A percentile compares a stretch with the other conserved stretches of the same genome.
Conservation (phyloP, 2,329 filamentous ascomycete genomes). For the Aureobasidium leucospermi region DNA sequence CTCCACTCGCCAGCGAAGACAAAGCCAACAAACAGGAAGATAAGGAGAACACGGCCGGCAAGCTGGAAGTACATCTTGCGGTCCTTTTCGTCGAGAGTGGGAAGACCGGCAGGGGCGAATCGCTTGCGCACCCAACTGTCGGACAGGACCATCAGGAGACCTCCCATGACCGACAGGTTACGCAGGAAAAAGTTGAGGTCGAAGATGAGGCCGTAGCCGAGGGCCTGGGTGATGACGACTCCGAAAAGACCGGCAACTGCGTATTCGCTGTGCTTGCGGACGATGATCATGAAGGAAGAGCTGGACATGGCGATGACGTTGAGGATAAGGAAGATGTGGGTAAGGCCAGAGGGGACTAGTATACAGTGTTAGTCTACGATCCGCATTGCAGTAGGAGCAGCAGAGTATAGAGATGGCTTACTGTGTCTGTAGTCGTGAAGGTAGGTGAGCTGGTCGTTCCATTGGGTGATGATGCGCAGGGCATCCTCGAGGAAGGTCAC, state of each 20-base stretch:
- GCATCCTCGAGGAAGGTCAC: slow-evolving; percentile 98
- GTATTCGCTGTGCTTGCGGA: slow-evolving; percentile 86
- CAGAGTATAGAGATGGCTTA: slow-evolving; percentile 48
- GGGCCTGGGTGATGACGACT: slow-evolving; percentile 86
- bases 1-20: slow-evolving; percentile 93
- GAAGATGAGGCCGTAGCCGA: slow-evolving; percentile 96
- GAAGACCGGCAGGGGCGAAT: slow-evolving; percentile 91
- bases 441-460: slow-evolving; percentile 89
- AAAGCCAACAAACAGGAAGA: slow-evolving; percentile 96
- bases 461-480: slow-evolving; percentile 93
- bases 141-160: slow-evolving; percentile 93
- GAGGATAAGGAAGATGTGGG: slow-evolving; percentile 82
- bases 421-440: slow-evolving; percentile 87
- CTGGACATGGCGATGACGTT: slow-evolving; percentile 84
- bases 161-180: slow-evolving; percentile 95
- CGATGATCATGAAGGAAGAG: slow-evolving; percentile 81
- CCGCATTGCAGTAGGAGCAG: not conserved
- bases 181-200: slow-evolving; percentile 99
- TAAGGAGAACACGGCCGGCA: slow-evolving; percentile 86
- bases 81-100: slow-evolving; percentile 95
- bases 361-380: slow-evolving; percentile 5
- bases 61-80: slow-evolving; percentile 99
- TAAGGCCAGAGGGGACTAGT: slow-evolving; percentile 77
- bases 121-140: slow-evolving; percentile 98
- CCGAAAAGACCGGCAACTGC: slow-evolving; percentile 83